Evolutionary conservation across 1,284 basidiomycete genomes (phyloP), one percentile per base, ranked within the genome.

Genomic region (Ceratobasidium papillatum): DNA sequence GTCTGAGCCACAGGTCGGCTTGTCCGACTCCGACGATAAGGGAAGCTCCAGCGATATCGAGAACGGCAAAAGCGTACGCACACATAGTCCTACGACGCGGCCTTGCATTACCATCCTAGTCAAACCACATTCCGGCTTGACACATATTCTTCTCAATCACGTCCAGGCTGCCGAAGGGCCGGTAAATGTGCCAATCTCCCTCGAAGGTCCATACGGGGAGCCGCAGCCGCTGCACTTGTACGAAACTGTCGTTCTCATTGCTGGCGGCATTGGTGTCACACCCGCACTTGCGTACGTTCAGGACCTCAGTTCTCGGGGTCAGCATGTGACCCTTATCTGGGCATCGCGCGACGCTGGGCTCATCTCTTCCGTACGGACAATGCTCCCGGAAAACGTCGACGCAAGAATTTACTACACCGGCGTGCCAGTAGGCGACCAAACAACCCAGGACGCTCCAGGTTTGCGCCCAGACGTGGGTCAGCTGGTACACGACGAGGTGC

Each of bases 191-290:
- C 71, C 71, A 0, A 54, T 73, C 22, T 38, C 49, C 4, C 71
- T 73, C 47, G 71, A 73, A 43, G 71, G 71, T 8, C 58, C 71
- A 8, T 73, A 73, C 17, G 71, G 71, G 4, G 58, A 73, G n/a
- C 71, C 59, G 1, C 59, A 73, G 11, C 71, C 71, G 5, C 45
- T 73, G 4, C 32, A 73, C 19, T 27, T 73, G 9, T 73, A 73
- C 30, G 71, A 73, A n/a, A 63, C 59, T 5, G 58, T 62, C 4
- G 59, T 73, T 3, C 59, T 73, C 1, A 43, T 73, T 7, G 58
- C 71, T 36, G 71, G 71, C 5, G 71, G 71, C 0, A 59, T 73
- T 12, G 71, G 71, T n/a, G 25, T 73, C 3, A 73, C 71, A 2
- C 58, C 71, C 1, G 47, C 49, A 1, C 58, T 61, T 8, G 59